Conservation (phyloP, 2,329 filamentous ascomycete genomes). For the Alternaria viburni region DNA sequence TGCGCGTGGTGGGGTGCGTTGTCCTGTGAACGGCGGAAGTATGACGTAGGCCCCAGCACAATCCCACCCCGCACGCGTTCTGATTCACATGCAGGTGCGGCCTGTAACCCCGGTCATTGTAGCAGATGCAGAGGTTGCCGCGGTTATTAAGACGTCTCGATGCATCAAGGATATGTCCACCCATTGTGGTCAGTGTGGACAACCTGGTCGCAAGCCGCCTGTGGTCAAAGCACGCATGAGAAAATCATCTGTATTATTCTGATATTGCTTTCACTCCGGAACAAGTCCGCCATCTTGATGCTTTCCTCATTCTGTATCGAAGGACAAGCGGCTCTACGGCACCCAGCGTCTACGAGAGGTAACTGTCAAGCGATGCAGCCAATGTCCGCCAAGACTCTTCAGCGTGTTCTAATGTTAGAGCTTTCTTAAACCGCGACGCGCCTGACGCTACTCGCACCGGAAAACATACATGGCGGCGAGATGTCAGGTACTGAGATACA, state of each 20-base stretch:
- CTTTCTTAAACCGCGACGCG: neutral
- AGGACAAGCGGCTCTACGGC: neutral
- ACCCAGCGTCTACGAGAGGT: neutral
- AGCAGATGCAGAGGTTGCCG: conserved; percentile 4
- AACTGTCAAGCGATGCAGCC: neutral
- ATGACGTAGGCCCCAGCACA: conserved; percentile 13
- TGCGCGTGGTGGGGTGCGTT: conserved; percentile 8
- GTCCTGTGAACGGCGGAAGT: conserved; percentile 8
- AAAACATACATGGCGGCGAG: neutral
- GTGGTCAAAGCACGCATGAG: neutral
- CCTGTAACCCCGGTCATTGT: neutral
- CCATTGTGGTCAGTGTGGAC: neutral
- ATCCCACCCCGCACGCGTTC: conserved; percentile 8
- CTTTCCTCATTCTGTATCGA: neutral
- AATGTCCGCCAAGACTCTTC: neutral
- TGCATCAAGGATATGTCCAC: neutral
- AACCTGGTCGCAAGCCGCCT: neutral
- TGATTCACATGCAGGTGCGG: conserved; percentile 7
- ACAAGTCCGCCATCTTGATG: neutral
- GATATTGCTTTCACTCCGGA: neutral
- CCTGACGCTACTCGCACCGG: neutral
- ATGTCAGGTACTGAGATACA: neutral
- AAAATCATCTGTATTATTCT: neutral
- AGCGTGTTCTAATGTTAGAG: neutral
- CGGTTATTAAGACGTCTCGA: neutral